Evolutionary conservation across 2,329 filamentous ascomycete genomes (phyloP).

Genomic region (Exophiala aquamarina): DNA sequence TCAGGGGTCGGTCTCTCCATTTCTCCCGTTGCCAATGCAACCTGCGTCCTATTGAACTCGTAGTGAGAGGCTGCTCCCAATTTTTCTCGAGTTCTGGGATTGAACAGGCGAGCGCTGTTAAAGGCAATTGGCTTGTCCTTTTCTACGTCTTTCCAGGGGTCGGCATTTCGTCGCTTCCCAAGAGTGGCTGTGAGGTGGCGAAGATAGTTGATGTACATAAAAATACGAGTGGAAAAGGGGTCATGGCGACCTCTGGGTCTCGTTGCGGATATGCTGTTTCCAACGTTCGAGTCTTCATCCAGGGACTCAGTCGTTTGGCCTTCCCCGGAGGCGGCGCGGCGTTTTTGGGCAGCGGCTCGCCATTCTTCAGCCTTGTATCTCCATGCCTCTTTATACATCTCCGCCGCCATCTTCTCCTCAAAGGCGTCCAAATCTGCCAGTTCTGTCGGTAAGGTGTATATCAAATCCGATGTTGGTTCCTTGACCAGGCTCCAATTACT

Average conservation of each 20-base stretch:
- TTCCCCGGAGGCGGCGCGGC: no score
- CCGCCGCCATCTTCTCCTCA: conserved; percentile 8
- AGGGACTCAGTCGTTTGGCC: no score
- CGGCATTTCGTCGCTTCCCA: neutral
- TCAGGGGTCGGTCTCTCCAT: neutral
- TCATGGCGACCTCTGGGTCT: neutral
- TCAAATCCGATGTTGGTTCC: conserved; percentile 14
- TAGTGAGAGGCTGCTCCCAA: conserved; percentile 15
- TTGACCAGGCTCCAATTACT: conserved; percentile 17
- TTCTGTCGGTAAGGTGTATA: conserved; percentile 19
- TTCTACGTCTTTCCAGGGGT: no score
- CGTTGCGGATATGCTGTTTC: neutral
- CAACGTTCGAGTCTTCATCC: no score
- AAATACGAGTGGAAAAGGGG: no score
- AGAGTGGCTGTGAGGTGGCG: neutral
- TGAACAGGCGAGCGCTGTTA: conserved; percentile 1
- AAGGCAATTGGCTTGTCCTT: neutral
- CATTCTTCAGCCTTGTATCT: neutral
- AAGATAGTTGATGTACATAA: conserved; percentile 12
- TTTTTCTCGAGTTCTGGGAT: neutral
- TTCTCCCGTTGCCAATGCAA: conserved; percentile 4
- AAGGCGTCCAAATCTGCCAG: conserved; percentile 24
- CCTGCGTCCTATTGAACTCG: conserved; percentile 8
- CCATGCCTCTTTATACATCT: conserved; percentile 8
- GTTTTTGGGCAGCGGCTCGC: no score